Percentiles rank a stretch among this genome's conserved stretches.
Evolutionary conservation across 106 monocot species (phyloP).

Genomic region (Dendrobium catenatum): DNA sequence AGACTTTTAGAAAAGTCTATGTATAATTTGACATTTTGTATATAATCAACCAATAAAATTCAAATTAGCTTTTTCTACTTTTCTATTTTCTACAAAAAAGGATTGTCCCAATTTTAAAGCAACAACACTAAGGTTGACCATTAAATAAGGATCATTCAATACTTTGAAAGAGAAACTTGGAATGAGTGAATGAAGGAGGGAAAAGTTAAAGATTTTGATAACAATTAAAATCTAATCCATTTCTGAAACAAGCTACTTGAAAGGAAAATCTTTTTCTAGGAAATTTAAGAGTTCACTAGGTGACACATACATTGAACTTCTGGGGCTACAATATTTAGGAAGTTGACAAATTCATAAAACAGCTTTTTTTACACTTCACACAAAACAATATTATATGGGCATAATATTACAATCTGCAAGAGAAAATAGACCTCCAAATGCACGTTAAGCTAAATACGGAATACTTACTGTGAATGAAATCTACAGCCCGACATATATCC

Average conservation of each 20-base stretch:
- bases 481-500: constrained; percentile 77
- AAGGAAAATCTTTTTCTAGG: not conserved
- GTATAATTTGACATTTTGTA: too few species aligned
- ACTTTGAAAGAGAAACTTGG: not conserved
- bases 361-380: not conserved
- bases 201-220: not conserved
- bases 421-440: not conserved
- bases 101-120: not conserved
- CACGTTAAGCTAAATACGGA: constrained; percentile 5
- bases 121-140: not conserved
- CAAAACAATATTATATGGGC: not conserved
- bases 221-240: not conserved
- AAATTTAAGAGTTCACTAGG: not conserved
- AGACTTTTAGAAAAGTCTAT: too few species aligned
- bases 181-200: not conserved
- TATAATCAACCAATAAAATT: too few species aligned
- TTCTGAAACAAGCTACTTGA: not conserved
- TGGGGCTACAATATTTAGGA: not conserved
- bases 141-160: not conserved
- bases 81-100: too few species aligned
- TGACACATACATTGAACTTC: not conserved
- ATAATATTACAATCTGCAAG: not conserved
- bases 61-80: too few species aligned
- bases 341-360: not conserved
- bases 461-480: constrained; percentile 70